Base-by-base conservation (phyloP, 148 eudicot genomes). In the Arbutus unedo region DNA sequence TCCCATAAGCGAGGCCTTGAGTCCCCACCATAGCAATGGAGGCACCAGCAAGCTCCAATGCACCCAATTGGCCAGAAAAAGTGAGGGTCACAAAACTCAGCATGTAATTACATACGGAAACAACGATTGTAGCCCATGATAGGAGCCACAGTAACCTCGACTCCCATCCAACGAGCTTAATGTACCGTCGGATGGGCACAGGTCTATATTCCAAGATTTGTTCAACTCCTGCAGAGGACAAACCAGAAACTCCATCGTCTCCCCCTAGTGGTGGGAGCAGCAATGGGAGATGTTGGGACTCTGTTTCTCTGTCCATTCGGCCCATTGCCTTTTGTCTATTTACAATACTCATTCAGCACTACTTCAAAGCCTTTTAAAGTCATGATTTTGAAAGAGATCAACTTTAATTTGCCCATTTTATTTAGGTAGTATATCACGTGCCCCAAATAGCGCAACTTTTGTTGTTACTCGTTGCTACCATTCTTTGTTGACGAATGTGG, bases 91-190 rank as follows among this genome's bases (percentile, higher is more conserved):
- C 81, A 25, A 79, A 81, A 43, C 48, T 15, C 70, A 90, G 88
- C 91, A 90, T 89, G 73, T 89, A 87, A 74, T 89, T 90, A 38
- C 88, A 89, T 3, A 89, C 45, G 0, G 90, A 87, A 48, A 88
- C 90, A 7, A 84, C 85, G 81, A 90, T 89, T 23, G 91, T 84
- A 31, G 92, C 76, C 14, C 92, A 86, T 0, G 92, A 90, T 0
- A 90, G 90, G 15, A 88, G 25, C 91, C 92, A 90, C 1, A 90
- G 76, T 8, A 84, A 84, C 81, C 84, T 81, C 0, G 91, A 89
- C 82, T 90, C 91, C 90, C 91, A 89, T 0, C 84, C 84, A 45
- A 90, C 8, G 7, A 90, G 87, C 50, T 83, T n/a, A 16, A 78
- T 14, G 83, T 90, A 90, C 87, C 84, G 80, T 54, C 81, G 53